These are phyloP conservation scores for Cladosporium sp. DNA, from an alignment of 2,329 filamentous ascomycete genomes.

Conservation along the genomic window DNA sequence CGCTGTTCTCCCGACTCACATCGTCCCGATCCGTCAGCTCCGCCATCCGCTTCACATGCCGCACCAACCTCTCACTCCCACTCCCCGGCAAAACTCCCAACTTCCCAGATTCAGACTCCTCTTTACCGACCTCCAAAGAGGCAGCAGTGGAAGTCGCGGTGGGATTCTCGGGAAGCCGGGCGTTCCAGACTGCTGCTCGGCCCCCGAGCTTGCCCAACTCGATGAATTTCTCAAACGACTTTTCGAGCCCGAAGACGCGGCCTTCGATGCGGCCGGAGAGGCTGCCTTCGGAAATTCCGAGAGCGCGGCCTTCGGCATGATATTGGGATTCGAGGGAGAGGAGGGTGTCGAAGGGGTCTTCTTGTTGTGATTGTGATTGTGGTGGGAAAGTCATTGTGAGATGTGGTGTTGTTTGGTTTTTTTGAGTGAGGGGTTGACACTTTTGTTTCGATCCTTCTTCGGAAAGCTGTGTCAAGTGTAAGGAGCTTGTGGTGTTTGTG, in stretches of 20 bases:
- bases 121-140: slow-evolving; percentile 3
- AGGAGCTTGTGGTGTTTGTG: background rate
- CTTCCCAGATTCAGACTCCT: background rate
- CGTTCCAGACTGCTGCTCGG: slow-evolving; percentile 79
- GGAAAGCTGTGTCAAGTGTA: too few species aligned
- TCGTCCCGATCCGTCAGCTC: slow-evolving; percentile 77
- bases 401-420: too few species aligned
- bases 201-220: slow-evolving; percentile 78
- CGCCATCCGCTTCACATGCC: slow-evolving; percentile 74
- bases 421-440: too few species aligned
- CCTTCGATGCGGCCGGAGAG: slow-evolving; percentile 82
- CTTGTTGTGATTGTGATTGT: slow-evolving; percentile 38
- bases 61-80: slow-evolving; percentile 65
- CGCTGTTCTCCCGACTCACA: slow-evolving; percentile 76
- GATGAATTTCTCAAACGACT: slow-evolving; percentile 89
- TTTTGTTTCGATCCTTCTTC: too few species aligned
- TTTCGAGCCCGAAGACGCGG: slow-evolving; percentile 84
- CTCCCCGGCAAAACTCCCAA: background rate
- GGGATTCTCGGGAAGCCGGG: slow-evolving; percentile 56
- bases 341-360: slow-evolving; percentile 53
- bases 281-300: slow-evolving; percentile 73
- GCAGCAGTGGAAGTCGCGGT: background rate
- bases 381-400: background rate
- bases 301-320: slow-evolving; percentile 77
- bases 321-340: slow-evolving; percentile 66